Evolutionary conservation across 192 early-diverging fungal species (phyloP), one percentile per base, ranked within the genome.

Genomic region (Mortierella claussenii): DNA sequence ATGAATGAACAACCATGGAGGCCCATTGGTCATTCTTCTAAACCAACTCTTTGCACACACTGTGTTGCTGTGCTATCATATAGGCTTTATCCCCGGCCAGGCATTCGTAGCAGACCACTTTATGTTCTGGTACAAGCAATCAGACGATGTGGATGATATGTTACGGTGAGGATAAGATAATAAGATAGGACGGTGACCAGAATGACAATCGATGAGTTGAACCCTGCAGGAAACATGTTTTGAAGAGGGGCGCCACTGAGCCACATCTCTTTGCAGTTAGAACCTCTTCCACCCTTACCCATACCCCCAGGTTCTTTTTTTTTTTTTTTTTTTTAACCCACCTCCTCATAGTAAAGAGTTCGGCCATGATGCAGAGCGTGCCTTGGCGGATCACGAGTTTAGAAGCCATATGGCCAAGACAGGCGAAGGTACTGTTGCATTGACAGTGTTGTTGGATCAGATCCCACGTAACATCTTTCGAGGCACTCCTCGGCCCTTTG

Each of bases 381-480:
- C 69, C 1, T 47, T 71, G 6, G 46, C 63, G 0, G 69, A 71
- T 31, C 34, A 7, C 2, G 69, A 51, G 9, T 71, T 71, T 43
- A 43, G 69, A 1, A 13, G 47, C 1, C 21, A 52, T 21, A 43
- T 71, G 53, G 63, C 36, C 10, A 12, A 30, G 8, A 61, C 69
- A 0, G 60, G 69, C 4, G 69, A 71, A 23, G 69, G 42, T 1
- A 57, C 60, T n/a, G 4, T 71, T 3, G 69, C 69, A 7, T 54
- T 87, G 32, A 79, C 86, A 6, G 53, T 90, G 1, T 51, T 90
- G 30, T 59, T 89, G 60, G 89, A 90, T 66, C 87, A 90, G 46
- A 82, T 90, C 70, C 82, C 88, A 4, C 82, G 89, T 26, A 87
- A 90, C 70, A 87, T 90, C 64, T 88, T 83, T 64, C 85, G 89